phyloP scores from a whole-genome alignment of 176 grass and related monocot genomes.

The Bolboschoenus planiculmis region DNA sequence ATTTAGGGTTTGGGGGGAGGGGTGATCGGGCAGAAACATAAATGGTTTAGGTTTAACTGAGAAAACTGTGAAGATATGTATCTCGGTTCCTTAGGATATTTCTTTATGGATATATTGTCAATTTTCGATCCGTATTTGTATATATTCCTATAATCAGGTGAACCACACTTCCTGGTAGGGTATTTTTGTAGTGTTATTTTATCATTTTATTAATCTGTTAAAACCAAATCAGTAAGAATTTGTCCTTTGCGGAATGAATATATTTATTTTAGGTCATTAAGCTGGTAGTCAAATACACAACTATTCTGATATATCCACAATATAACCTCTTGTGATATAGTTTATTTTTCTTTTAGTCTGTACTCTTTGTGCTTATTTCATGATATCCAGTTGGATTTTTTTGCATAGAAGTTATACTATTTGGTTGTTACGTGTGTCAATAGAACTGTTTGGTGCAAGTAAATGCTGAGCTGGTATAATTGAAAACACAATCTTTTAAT shows the following conservation, averaged over 20 bases:
- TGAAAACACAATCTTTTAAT: not conserved
- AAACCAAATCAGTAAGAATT: not conserved
- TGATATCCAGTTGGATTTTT: not conserved
- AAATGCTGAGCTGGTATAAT: not conserved
- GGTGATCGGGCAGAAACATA: not conserved
- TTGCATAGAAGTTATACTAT: not conserved
- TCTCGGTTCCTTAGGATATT: not conserved
- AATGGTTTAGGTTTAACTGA: conserved; percentile 1
- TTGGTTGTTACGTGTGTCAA: not conserved
- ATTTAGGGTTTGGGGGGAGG: not conserved
- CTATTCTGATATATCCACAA: not conserved
- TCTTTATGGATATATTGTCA: not conserved
- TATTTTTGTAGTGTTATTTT: not conserved
- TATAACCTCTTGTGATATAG: not conserved
- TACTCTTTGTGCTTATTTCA: not conserved
- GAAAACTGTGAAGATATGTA: not conserved
- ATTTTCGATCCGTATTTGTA: not conserved
- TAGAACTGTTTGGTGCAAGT: not conserved
- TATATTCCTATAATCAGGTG: not conserved
- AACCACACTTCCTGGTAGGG: not conserved
- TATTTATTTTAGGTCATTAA: not conserved
- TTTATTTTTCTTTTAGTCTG: not conserved
- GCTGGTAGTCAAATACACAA: not conserved
- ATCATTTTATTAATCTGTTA: not conserved
- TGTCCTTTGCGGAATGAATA: too few relatives aligned